Evolutionary conservation across 2,329 filamentous ascomycete species (phyloP), one percentile per base, ranked within the genome.

Genomic region (Fusarium siculi): DNA sequence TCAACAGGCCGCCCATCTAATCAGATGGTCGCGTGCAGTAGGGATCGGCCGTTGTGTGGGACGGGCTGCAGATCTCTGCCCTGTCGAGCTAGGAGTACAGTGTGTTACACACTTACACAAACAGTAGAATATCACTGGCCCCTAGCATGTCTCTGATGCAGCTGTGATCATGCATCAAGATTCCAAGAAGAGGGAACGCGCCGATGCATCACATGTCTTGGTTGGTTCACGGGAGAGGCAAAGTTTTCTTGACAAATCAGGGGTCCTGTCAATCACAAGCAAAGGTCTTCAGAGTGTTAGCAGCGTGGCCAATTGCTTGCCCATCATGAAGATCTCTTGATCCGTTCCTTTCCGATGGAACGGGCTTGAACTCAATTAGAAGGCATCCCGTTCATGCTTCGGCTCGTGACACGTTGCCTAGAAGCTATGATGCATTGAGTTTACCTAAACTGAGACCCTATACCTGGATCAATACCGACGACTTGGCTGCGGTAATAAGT

Each of bases 11-110:
- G n/a, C 11, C 49, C 62, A 67, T 67, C 64, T 67, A 67, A 67
- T 67, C 64, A 67, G 64, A 67, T 66, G 64, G 11, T 66, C 23
- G 12, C 25, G 52, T 34, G n/a, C n/a, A 46, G 64, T 66, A 67
- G 64, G 62, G 52, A 66, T 67, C 64, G n/a, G 37, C 53, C 14
- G n/a, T 19, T 0, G n/a, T 18, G 52, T 66, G 62, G 64, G 39
- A 66, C 62, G 10, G 5, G 4, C 5, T 19, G 64, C 7, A 21
- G 62, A 67, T 67, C 64, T 19, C 40, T 52, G 2, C 64, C 16
- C 0, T 40, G 4, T 32, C 1, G 0, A 36, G 52, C 9, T 18
- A 12, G 7, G 4, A 12, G 60, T 32, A 50, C 18, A 67, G 64
- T 66, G 44, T 46, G 37, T 44, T 34, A 44, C 19, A 19, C 16